These are phyloP conservation scores for Cenococcum geophilum DNA, from an alignment of 495 filamentous ascomycete genomes.

Conservation along the genomic window DNA sequence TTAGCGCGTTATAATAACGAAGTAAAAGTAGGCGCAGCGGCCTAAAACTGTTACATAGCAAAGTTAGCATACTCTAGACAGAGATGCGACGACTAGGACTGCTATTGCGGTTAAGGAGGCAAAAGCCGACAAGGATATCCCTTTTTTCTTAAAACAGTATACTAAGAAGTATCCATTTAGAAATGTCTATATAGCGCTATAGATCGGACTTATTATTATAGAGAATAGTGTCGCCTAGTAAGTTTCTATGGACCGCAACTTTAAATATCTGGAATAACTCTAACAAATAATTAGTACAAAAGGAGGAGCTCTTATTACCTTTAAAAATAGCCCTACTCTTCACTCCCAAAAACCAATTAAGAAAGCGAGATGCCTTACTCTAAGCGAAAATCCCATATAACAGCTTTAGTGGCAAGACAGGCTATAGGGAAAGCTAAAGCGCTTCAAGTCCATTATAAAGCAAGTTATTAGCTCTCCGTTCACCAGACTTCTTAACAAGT, in stretches of 20 bases:
- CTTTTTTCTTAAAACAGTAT: slow-evolving; percentile 33
- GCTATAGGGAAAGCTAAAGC: slow-evolving; percentile 26
- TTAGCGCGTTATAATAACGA: not conserved
- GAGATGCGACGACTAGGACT: not conserved
- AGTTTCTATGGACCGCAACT: slow-evolving; percentile 7
- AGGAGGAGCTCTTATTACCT: slow-evolving; percentile 35
- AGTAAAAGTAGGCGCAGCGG: slow-evolving; percentile 4
- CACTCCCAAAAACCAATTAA: slow-evolving; percentile 17
- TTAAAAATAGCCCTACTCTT: slow-evolving; percentile 32
- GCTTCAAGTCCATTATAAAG: slow-evolving; percentile 42
- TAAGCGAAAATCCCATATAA: slow-evolving; percentile 21
- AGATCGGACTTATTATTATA: slow-evolving; percentile 42
- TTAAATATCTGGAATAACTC: not conserved
- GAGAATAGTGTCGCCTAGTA: slow-evolving; percentile 40
- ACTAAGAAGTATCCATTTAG: slow-evolving; percentile 38
- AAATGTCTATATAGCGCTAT: slow-evolving; percentile 42
- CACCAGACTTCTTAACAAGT: slow-evolving; percentile 28
- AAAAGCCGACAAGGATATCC: slow-evolving; percentile 34
- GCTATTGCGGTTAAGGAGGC: slow-evolving; percentile 4
- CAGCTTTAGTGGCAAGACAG: slow-evolving; percentile 28
- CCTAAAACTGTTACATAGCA: slow-evolving; percentile 8
- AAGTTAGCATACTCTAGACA: not conserved
- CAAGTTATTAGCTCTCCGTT: slow-evolving; percentile 42
- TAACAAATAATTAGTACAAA: slow-evolving; percentile 27
- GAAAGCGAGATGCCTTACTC: slow-evolving; percentile 13